These are phyloP conservation scores for Dactylellina haptotyla DNA, from an alignment of 2,329 filamentous ascomycete species.

Conservation along the genomic window DNA sequence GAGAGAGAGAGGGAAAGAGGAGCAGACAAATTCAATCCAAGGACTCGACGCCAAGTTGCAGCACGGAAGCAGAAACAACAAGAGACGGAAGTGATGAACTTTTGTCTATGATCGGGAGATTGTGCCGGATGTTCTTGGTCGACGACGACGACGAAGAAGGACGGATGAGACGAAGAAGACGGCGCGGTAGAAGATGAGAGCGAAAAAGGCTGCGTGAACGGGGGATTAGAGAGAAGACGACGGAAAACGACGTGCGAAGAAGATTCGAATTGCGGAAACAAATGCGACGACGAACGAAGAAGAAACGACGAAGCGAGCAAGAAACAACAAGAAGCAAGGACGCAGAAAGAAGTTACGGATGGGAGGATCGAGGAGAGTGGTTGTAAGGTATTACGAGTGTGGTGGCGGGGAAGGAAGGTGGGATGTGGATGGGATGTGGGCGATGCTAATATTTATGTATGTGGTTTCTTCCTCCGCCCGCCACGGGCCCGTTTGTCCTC, in stretches of 20 bases:
- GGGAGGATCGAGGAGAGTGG: constrained; percentile 51
- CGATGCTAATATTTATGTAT: constrained; percentile 20
- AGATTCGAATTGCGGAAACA: constrained; percentile 58
- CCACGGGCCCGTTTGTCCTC: too few species aligned
- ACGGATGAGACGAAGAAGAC: constrained; percentile 30
- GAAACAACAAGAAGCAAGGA: constrained; percentile 54
- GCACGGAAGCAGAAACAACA: constrained; percentile 55
- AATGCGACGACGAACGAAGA: constrained; percentile 55
- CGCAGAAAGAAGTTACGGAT: constrained; percentile 57
- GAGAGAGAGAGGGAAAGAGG: constrained; percentile 46
- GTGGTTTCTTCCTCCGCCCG: not conserved
- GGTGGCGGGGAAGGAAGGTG: constrained; percentile 43
- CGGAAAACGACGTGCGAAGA: constrained; percentile 53
- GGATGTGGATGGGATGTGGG: constrained; percentile 22
- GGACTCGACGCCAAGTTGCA: constrained; percentile 54
- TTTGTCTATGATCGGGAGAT: constrained; percentile 55
- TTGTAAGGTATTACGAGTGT: constrained; percentile 38
- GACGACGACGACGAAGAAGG: constrained; percentile 37
- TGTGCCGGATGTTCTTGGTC: constrained; percentile 29
- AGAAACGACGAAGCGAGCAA: constrained; percentile 36
- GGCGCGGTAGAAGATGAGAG: too few species aligned
- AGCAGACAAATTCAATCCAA: constrained; percentile 54
- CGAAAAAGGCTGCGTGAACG: constrained; percentile 48
- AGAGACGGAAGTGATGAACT: constrained; percentile 56
- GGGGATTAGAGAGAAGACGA: constrained; percentile 53